Conservation (phyloP, 805 yeast species). For the Millerozyma miso region DNA sequence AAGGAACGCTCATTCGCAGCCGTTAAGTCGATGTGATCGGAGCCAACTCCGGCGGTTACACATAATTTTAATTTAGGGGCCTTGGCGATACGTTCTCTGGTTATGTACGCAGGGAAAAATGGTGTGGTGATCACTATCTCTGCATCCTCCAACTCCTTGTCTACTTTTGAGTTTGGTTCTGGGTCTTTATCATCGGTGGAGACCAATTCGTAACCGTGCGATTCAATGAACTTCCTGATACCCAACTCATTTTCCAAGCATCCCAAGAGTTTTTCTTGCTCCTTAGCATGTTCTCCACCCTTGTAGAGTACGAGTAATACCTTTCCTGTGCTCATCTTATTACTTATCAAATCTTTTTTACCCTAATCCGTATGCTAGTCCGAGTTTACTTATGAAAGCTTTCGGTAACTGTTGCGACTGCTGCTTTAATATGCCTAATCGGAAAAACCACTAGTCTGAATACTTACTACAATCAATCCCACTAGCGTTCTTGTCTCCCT, state of each 20-base stretch:
- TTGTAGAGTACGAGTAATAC: slow-evolving; percentile 56
- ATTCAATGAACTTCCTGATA: slow-evolving; percentile 57
- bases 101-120: slow-evolving; percentile 76
- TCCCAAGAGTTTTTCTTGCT: slow-evolving; percentile 62
- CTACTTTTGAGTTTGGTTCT: slow-evolving; percentile 53
- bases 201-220: slow-evolving; percentile 61
- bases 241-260: slow-evolving; percentile 76
- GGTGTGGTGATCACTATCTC: slow-evolving; percentile 80
- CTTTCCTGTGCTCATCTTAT: slow-evolving; percentile 24
- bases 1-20: slow-evolving; percentile 62
- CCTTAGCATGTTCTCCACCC: slow-evolving; percentile 55
- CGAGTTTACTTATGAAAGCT: no score
- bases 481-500: not conserved
- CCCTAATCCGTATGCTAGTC: not conserved
- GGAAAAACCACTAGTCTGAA: not conserved
- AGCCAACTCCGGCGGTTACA: slow-evolving; percentile 82
- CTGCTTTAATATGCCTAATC: no score
- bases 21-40: slow-evolving; percentile 72
- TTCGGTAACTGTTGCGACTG: no score
- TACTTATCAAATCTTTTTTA: not conserved
- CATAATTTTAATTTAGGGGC: slow-evolving; percentile 69
- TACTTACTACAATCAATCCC: not conserved
- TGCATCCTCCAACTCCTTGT: slow-evolving; percentile 63
- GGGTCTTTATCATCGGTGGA: slow-evolving; percentile 67
- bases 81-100: slow-evolving; percentile 58